phyloP scores from a whole-genome alignment of 2,329 filamentous ascomycete species.

The Clarireedia monteithiana region DNA sequence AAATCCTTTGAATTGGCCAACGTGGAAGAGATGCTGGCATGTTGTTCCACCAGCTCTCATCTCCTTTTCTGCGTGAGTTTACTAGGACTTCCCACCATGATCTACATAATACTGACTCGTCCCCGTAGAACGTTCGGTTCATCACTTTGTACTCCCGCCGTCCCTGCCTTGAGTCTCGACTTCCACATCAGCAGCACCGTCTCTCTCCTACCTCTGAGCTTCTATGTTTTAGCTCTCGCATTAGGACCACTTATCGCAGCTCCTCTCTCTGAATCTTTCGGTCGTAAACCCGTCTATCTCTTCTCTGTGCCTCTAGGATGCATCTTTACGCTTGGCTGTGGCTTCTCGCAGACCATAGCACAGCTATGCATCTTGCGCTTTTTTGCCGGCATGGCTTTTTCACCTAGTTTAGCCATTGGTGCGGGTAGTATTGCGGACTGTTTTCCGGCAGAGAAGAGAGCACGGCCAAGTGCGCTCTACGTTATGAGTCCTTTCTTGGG shows the following conservation, averaged over 20 bases:
- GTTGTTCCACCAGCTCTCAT: neutral
- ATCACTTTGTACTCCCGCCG: neutral
- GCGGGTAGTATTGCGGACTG: conserved; percentile 44
- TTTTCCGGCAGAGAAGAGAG: conserved; percentile 36
- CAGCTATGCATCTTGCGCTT: conserved; percentile 40
- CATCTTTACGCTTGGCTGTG: conserved; percentile 55
- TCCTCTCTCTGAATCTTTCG: conserved; percentile 53
- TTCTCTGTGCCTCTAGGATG: conserved; percentile 40
- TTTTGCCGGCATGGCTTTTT: conserved; percentile 38
- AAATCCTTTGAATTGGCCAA: conserved; percentile 15
- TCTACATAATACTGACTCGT: neutral
- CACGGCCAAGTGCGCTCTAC: conserved; percentile 36
- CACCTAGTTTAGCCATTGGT: conserved; percentile 34
- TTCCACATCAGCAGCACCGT: neutral
- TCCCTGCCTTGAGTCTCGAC: neutral
- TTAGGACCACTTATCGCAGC: conserved; percentile 53
- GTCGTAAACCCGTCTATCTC: conserved; percentile 36
- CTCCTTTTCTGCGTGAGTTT: neutral
- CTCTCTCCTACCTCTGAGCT: conserved; percentile 9
- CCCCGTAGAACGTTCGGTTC: neutral
- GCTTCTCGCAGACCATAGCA: conserved; percentile 44
- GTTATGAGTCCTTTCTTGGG: conserved; percentile 47
- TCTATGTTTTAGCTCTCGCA: conserved; percentile 52
- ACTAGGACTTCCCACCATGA: neutral
- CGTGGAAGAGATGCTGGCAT: conserved; percentile 8